Conservation (phyloP, 2,329 filamentous ascomycete species). For the Aspergillus neoniger region DNA sequence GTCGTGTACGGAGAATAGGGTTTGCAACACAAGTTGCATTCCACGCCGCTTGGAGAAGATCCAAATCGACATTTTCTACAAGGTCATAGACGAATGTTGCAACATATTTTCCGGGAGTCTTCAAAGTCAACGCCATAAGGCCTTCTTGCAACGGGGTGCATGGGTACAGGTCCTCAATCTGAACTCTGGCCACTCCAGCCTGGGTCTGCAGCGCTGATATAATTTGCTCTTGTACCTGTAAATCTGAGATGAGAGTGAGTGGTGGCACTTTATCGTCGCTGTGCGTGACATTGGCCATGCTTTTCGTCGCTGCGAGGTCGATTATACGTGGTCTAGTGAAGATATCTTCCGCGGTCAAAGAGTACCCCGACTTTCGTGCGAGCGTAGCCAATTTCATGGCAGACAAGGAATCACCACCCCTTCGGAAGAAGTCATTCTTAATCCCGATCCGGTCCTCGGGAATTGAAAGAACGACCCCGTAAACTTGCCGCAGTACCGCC, state of each 20-base stretch:
- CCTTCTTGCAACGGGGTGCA: conserved; percentile 32
- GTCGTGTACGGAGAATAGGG: conserved; percentile 44
- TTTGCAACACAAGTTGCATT: conserved; percentile 34
- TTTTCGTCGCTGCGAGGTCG: not conserved
- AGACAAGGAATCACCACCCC: conserved; percentile 28
- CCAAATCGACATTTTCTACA: conserved; percentile 28
- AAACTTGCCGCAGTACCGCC: conserved; percentile 15
- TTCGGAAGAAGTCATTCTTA: conserved; percentile 27
- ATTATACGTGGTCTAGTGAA: conserved; percentile 1
- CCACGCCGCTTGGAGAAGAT: conserved; percentile 43
- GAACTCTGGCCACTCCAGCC: no score
- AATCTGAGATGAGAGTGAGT: not conserved
- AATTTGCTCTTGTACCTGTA: not conserved
- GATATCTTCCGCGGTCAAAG: conserved; percentile 22
- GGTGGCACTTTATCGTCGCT: not conserved
- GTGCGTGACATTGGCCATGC: no score
- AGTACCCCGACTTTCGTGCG: conserved; percentile 15
- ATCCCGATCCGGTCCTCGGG: conserved; percentile 7
- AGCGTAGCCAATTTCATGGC: conserved; percentile 24
- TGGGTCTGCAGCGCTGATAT: not conserved
- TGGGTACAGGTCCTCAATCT: conserved; percentile 32
- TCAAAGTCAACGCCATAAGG: conserved; percentile 38
- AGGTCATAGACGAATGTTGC: conserved; percentile 39
- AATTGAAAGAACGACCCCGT: conserved; percentile 13
- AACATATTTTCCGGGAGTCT: conserved; percentile 41